Base-by-base conservation (phyloP, 768 basidiomycete species). In the Filobasidium floriforme region DNA sequence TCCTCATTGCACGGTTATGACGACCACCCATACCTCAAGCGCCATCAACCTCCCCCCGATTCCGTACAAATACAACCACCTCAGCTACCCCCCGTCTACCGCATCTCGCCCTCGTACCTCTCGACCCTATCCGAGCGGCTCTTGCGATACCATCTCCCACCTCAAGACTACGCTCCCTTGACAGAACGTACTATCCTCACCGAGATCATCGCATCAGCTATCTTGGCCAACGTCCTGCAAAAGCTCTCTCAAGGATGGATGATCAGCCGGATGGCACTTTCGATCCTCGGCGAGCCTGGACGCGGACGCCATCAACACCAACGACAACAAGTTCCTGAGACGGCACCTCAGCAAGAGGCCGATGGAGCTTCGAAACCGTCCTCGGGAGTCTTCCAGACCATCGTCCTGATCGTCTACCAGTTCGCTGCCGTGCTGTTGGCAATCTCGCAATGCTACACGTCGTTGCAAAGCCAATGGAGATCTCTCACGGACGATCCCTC, bases 181-280 rank as follows among this genome's bases (percentile, higher is more conserved):
- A 77, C 86, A 0, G 89, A 96, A 80, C 84, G 90, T n/a, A 82
- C 84, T 67, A 88, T 97, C 66, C 79, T 89, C 49, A 85, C 91
- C 65, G 94, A 98, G 80, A 81, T 96, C 44, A 72, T 94, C 37
- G 84, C 90, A 73, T 88, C 89, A 71, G 82, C 89, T 26, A 79
- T 97, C 7, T 80, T 92, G 68, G 83, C 83, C 59, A 75, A 71
- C 19, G 70, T 81, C 3, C 75, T 79, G 28, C 86, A 87, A 37
- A 86, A 84, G 70, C 76, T 94, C 60, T 84, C 85, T 7, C 88
- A 96, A 75, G 88, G 89, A 0, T 97, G 93, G 92, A 97, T 96
- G 76, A 84, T 94, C 55, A 86, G 91, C 66, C 85, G 82, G 72
- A 73, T 83, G 2, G 81, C 88, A 12, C 81, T 93, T 41, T 85